Base-by-base conservation (phyloP, 2,329 filamentous ascomycete species). In the Monosporascus sp. region DNA sequence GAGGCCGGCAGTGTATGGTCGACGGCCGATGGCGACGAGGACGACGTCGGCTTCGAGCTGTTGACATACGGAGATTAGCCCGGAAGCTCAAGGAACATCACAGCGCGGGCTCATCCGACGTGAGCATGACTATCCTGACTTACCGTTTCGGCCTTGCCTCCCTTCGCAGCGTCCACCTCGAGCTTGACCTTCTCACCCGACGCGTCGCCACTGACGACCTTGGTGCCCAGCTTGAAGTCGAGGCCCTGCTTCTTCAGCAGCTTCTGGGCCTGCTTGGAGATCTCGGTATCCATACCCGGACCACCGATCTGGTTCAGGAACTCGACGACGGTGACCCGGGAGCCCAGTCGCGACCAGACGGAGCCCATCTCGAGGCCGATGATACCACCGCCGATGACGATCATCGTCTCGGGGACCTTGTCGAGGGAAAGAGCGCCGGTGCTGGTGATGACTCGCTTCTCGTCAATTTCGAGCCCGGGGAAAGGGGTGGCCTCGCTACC, bases 331-430 rank as follows among this genome's bases (percentile, higher is more conserved):
- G 94, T 99, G 56, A 99, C 94, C 75, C 97, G 90, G 60, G 91
- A 75, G 59, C 94, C 94, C 57, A 99, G 81, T 67, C 94, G 85
- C 56, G 91, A 96, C 94, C 94, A 99, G 51, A 99, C 94, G 51
- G 93, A 97, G 60, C 79, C 91, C 94, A 99, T 99, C 77, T 99
- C 94, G 43, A 99, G 85, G 70, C 94, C 94, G 68, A 99, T 99
- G 73, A 99, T 99, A 72, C 94, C 94, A 71, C 94, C 94, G 64
- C 94, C 94, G 70, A 99, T 97, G 66, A 99, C 94, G 60, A 95
- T 80, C 89, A 99, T 88, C 76, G 89, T 94, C 81, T 97, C 91
- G 44, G 94, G 94, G 38, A 99, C 89, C 78, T 96, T 83, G 66
- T 90, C 81, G 57, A 99, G 81, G 41, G 91, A 82, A 68, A 99